phyloP scores from a whole-genome alignment of 2,329 filamentous ascomycete genomes.

The Talaromyces sp. region DNA sequence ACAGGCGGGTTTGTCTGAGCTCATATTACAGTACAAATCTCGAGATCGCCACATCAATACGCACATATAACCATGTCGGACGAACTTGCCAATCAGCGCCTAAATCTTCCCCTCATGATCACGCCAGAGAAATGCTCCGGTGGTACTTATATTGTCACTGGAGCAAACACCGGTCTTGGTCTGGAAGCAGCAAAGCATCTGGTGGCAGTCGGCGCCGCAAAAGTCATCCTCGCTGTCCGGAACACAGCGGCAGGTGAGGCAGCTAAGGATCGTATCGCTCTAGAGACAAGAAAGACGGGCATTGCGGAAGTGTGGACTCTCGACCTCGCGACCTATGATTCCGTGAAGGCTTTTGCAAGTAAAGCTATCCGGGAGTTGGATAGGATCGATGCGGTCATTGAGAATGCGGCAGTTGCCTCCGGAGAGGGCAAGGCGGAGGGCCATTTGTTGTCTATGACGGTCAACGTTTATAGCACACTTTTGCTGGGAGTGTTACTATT shows the following conservation, averaged over 20 bases:
- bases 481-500: slow-evolving; percentile 22
- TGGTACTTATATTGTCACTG: slow-evolving; percentile 46
- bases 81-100: slow-evolving; percentile 1
- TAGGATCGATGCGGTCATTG: slow-evolving; percentile 18
- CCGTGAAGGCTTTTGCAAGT: slow-evolving; percentile 13
- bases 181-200: slow-evolving; percentile 43
- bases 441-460: slow-evolving; percentile 17
- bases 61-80: not conserved
- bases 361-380: slow-evolving; percentile 15
- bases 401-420: slow-evolving; percentile 16
- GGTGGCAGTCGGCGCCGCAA: slow-evolving; percentile 36
- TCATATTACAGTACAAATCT: too few species aligned
- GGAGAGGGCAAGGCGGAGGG: slow-evolving; percentile 20
- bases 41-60: not conserved
- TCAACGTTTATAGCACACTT: slow-evolving; percentile 27
- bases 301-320: slow-evolving; percentile 46
- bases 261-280: slow-evolving; percentile 22
- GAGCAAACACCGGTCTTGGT: slow-evolving; percentile 48
- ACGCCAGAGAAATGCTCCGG: slow-evolving; percentile 23
- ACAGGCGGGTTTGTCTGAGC: not conserved
- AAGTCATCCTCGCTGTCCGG: slow-evolving; percentile 47
- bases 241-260: slow-evolving; percentile 39
- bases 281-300: slow-evolving; percentile 27
- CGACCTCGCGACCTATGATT: slow-evolving; percentile 36
- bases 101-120: slow-evolving; percentile 13